Evolutionary conservation across 352 stramenopile genomes (phyloP), one percentile per base, ranked within the genome.

Genomic region (Discostella stelligera): DNA sequence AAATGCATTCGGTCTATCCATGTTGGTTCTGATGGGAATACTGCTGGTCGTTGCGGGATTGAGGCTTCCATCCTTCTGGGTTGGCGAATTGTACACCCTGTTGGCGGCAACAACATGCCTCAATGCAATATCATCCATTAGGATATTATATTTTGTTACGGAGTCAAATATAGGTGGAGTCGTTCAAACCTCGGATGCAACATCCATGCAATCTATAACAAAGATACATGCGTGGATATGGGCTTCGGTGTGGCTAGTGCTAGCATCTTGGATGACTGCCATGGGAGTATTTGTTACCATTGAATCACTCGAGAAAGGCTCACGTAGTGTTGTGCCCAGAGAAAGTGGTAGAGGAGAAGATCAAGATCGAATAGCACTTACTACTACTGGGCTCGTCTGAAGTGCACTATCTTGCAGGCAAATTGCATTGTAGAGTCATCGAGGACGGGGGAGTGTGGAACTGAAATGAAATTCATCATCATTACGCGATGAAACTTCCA

Each of bases 1-100:
- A 44, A 86, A 86, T 65, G n/a, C 48, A 64, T 87, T 87, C 68
- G 83, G 79, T n/a, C 30, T 89, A 60, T 53, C 59, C n/a, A 25
- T 74, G n/a, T 27, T 85, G 2, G 13, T 67, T 10, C 41, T 79
- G 52, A 76, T 72, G 59, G 74, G 75, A 41, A 9, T 87, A 5
- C 7, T 75, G 9, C 54, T 84, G 0, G n/a, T 58, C n/a, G 27
- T 67, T 30, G 37, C 70, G 3, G 80, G 53, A 10, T 84, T 64
- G 58, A 65, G 53, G 49, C 63, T 85, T 0, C 55, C 66, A 18
- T 32, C 63, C 11, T 65, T 64, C 50, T 76, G 58, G 60, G 52
- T 83, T 41, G 50, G 68, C 5, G 48, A 79, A 25, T 30, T 83
- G 7, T 85, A 79, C 49, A 62, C 65, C 3, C 71, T 84, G 13